Evolutionary conservation across 352 stramenopile genomes (phyloP).

Genomic region (Pythium rishiriense): DNA sequence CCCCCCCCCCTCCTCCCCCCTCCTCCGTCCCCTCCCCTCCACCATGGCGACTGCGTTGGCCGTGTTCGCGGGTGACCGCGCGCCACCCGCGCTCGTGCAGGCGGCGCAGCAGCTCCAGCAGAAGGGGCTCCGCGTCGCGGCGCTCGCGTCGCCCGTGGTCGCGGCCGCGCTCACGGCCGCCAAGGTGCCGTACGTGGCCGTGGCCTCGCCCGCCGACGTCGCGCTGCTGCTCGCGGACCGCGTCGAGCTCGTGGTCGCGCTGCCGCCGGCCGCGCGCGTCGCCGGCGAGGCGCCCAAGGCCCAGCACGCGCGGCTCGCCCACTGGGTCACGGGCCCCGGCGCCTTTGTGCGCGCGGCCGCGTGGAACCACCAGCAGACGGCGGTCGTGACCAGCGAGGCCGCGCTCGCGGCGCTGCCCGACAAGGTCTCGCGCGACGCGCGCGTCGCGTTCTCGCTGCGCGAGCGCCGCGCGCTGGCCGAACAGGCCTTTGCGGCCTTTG

Average conservation of each 20-base stretch:
- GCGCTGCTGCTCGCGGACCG: slow-evolving; percentile 70
- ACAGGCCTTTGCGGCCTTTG: slow-evolving; percentile 82
- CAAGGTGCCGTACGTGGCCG: slow-evolving; percentile 75
- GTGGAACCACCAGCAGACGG: slow-evolving; percentile 88
- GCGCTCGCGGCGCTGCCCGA: slow-evolving; percentile 50
- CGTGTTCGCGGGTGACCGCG: slow-evolving; percentile 66
- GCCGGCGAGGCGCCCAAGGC: slow-evolving; percentile 37
- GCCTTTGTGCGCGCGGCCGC: slow-evolving; percentile 82
- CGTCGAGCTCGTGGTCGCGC: slow-evolving; percentile 65
- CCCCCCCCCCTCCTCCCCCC: background rate
- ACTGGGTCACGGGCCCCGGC: slow-evolving; percentile 74
- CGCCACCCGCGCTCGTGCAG: slow-evolving; percentile 46
- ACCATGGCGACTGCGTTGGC: slow-evolving; percentile 54
- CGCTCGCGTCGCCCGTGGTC: slow-evolving; percentile 54
- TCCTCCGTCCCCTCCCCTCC: background rate
- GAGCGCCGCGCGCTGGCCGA: slow-evolving; percentile 70
- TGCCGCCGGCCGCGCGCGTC: slow-evolving; percentile 40
- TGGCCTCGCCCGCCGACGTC: slow-evolving; percentile 60
- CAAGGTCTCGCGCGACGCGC: slow-evolving; percentile 66
- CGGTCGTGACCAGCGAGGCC: slow-evolving; percentile 68
- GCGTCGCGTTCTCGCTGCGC: slow-evolving; percentile 65
- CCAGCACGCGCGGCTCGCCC: slow-evolving; percentile 46
- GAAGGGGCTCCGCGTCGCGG: slow-evolving; percentile 58
- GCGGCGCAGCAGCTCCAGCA: slow-evolving; percentile 52
- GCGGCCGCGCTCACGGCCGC: slow-evolving; percentile 61